These are phyloP conservation scores for Myriosclerotinia scirpicola DNA, from an alignment of 2,329 filamentous ascomycete genomes.

Conservation along the genomic window DNA sequence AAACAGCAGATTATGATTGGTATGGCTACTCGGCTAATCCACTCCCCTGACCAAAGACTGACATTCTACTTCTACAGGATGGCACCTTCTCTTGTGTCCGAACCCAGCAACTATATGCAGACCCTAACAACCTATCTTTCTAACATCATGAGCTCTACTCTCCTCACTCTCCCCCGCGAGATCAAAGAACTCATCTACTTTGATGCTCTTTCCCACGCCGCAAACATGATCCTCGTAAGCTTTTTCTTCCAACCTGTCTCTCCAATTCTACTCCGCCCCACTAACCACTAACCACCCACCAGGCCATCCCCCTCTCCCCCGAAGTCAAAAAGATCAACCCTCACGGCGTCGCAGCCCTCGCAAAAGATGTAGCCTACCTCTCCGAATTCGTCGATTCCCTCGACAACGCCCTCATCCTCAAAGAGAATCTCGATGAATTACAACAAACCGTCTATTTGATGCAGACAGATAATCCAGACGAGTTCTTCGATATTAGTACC, in stretches of 20 bases:
- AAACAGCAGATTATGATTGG: slow-evolving; percentile 98
- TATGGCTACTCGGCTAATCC: slow-evolving; percentile 41
- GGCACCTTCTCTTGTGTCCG: slow-evolving; percentile 59
- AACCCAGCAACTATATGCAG: slow-evolving; percentile 92
- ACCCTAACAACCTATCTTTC: slow-evolving; percentile 89
- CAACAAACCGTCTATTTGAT: slow-evolving; percentile 90
- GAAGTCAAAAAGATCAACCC: slow-evolving; percentile 85
- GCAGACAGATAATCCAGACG: slow-evolving; percentile 85
- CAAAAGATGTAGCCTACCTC: slow-evolving; percentile 80
- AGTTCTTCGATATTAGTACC: slow-evolving; percentile 90
- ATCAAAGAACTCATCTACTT: slow-evolving; percentile 99
- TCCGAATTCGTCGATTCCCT: slow-evolving; percentile 83
- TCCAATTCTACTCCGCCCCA: background rate
- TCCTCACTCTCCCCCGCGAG: slow-evolving; percentile 87
- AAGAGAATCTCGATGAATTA: slow-evolving; percentile 87
- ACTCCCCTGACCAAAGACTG: slow-evolving; percentile 10
- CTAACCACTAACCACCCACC: slow-evolving; percentile 15
- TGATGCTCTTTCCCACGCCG: slow-evolving; percentile 88
- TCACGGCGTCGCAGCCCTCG: slow-evolving; percentile 76
- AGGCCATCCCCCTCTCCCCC: slow-evolving; percentile 55
- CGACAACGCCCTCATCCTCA: slow-evolving; percentile 79
- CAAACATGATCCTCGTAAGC: slow-evolving; percentile 75
- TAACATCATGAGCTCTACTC: slow-evolving; percentile 94
- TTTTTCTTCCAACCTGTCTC: background rate
- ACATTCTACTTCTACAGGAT: slow-evolving; percentile 45